These are phyloP conservation scores for Rhynchospora breviuscula DNA, from an alignment of 176 grass and related monocot genomes.

Conservation along the genomic window DNA sequence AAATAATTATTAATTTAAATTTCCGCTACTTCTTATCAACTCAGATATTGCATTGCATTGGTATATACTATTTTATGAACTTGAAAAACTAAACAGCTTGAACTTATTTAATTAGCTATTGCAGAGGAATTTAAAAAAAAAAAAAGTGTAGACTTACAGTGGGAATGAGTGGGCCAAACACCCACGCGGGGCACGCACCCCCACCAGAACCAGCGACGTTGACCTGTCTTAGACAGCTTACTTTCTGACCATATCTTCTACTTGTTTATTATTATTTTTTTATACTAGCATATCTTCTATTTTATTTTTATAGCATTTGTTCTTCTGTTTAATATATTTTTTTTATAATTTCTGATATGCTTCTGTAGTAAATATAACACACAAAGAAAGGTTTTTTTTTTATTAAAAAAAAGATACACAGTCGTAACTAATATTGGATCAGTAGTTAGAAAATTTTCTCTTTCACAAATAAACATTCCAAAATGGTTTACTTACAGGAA, in stretches of 20 bases:
- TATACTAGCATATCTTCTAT: neutral
- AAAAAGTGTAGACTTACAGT: neutral
- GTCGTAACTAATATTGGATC: no score
- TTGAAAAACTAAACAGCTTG: no score
- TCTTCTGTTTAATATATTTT: neutral
- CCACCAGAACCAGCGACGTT: conserved; percentile 17
- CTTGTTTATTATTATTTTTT: conserved; percentile 9
- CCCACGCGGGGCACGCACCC: conserved; percentile 22
- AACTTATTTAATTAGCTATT: neutral
- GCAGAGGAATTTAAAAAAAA: neutral
- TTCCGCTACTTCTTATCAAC: no score
- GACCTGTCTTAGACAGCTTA: conserved; percentile 11
- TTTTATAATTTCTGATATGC: neutral
- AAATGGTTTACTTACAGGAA: no score
- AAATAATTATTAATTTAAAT: no score
- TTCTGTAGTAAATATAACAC: neutral
- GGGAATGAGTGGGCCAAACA: neutral
- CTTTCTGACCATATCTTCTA: conserved; percentile 23
- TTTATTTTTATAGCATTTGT: neutral
- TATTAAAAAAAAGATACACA: no score
- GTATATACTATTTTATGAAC: no score
- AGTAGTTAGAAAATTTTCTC: no score
- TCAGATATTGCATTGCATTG: no score
- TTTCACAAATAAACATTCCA: no score
- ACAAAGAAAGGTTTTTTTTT: no score